These are phyloP conservation scores for Cryphonectria radicalis DNA, from an alignment of 2,329 filamentous ascomycete species.

Conservation along the genomic window DNA sequence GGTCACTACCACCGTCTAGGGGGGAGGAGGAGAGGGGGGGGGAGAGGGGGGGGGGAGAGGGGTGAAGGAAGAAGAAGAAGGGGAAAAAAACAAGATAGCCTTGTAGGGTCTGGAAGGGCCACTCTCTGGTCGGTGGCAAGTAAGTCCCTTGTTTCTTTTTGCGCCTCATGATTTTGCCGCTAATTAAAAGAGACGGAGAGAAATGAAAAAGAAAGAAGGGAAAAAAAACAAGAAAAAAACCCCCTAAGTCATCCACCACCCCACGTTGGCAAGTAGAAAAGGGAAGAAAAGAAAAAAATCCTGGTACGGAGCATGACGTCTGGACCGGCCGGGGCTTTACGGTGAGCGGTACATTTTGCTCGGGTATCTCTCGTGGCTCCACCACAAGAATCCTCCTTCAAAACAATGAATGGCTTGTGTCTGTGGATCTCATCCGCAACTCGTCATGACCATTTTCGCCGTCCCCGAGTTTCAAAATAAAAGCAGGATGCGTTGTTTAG, in stretches of 20 bases:
- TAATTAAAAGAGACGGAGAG: not conserved
- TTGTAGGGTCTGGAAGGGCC: not conserved
- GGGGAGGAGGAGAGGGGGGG: not conserved
- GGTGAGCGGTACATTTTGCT: constrained; percentile 22
- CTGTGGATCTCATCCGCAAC: constrained; percentile 9
- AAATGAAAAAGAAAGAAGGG: too few relatives aligned
- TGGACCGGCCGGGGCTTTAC: constrained; percentile 12
- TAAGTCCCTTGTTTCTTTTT: not conserved
- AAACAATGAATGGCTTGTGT: constrained; percentile 1
- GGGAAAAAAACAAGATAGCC: not conserved
- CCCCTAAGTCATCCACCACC: not conserved
- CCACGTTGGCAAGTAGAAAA: not conserved
- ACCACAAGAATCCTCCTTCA: constrained; percentile 3
- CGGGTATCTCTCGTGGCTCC: constrained; percentile 10
- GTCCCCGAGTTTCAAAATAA: constrained; percentile 13
- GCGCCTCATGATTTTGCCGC: not conserved
- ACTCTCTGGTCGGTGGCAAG: not conserved
- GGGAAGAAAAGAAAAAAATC: not conserved
- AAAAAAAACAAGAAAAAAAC: not conserved
- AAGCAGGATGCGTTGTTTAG: not conserved
- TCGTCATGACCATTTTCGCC: constrained; percentile 15
- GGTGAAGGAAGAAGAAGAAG: not conserved
- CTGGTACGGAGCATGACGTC: constrained; percentile 18
- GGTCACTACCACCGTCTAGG: not conserved
- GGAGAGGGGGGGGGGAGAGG: not conserved